Conservation (phyloP, 2,329 filamentous ascomycete species). For the Thelonectria discophora region DNA sequence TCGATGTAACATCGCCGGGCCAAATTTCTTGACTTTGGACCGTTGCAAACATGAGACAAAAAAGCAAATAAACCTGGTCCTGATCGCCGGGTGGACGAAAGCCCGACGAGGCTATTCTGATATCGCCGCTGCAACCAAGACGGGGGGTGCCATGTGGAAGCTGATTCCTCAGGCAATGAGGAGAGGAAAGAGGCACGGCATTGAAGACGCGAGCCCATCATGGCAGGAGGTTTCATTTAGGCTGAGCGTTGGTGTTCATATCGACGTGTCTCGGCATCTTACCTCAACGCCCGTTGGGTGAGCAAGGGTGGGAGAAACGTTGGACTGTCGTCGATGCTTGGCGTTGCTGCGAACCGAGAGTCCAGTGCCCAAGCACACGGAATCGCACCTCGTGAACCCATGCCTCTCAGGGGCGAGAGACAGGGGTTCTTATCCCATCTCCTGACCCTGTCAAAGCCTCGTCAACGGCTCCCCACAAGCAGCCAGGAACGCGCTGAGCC, state of each 20-base stretch:
- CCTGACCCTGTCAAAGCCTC: conserved; percentile 20
- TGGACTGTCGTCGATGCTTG: background rate
- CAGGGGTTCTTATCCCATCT: conserved; percentile 10
- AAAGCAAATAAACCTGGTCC: conserved; percentile 2
- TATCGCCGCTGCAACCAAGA: background rate
- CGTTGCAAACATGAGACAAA: conserved; percentile 10
- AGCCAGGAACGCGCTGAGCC: background rate
- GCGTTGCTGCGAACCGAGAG: background rate
- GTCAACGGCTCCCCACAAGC: conserved; percentile 23
- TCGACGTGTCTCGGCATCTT: conserved; percentile 5
- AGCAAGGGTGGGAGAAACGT: background rate
- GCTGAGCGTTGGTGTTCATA: background rate
- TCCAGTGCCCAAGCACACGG: conserved; percentile 14
- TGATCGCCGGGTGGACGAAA: background rate
- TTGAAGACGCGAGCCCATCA: background rate
- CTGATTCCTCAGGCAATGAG: background rate
- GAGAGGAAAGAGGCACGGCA: conserved; percentile 3
- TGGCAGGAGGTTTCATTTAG: conserved; percentile 2
- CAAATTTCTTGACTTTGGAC: conserved; percentile 3
- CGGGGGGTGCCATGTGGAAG: background rate
- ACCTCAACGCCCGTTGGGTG: conserved; percentile 9
- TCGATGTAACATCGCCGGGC: conserved; percentile 10
- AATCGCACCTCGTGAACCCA: conserved; percentile 4
- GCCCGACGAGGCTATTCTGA: background rate
- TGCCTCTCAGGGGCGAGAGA: conserved; percentile 18